Percentiles rank a stretch among this genome's conserved stretches.
Evolutionary conservation across 2,329 filamentous ascomycete genomes (phyloP).

Genomic region (Xylariaceae sp.): DNA sequence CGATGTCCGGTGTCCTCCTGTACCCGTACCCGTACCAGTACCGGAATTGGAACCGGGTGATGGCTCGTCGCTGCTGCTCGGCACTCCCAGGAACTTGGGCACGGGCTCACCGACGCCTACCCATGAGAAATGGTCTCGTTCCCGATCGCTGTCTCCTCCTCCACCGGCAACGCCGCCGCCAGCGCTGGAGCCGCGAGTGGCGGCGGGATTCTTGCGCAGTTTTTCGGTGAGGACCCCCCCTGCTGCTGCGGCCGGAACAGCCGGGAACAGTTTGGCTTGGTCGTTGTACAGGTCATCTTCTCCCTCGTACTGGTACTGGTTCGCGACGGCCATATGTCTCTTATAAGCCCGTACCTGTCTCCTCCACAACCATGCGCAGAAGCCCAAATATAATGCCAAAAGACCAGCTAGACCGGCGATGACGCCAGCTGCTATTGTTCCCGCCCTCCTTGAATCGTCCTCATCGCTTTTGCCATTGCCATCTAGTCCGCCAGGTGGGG

Average conservation of each 20-base stretch:
- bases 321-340: slow-evolving; percentile 60
- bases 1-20: slow-evolving; percentile 12
- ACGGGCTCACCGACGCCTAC: slow-evolving; percentile 24
- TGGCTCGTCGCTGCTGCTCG: slow-evolving; percentile 19
- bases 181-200: slow-evolving; percentile 9
- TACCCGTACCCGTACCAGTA: slow-evolving; percentile 8
- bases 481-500: background rate
- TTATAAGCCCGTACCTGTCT: slow-evolving; percentile 66
- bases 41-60: slow-evolving; percentile 19
- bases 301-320: slow-evolving; percentile 40
- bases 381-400: slow-evolving; percentile 59
- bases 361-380: slow-evolving; percentile 68
- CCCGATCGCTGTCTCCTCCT: slow-evolving; percentile 3
- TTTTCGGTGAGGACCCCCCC: slow-evolving; percentile 20
- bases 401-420: slow-evolving; percentile 62
- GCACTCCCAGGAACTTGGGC: too few relatives aligned
- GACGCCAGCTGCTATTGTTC: slow-evolving; percentile 44
- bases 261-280: too few relatives aligned
- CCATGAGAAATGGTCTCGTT: slow-evolving; percentile 26
- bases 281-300: slow-evolving; percentile 5
- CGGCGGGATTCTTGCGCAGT: slow-evolving; percentile 20
- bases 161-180: slow-evolving; percentile 2
- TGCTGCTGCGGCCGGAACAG: background rate
- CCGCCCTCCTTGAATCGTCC: too few relatives aligned
- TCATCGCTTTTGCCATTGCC: background rate